Evolutionary conservation across 768 basidiomycete species (phyloP).

Genomic region (Postia placenta): DNA sequence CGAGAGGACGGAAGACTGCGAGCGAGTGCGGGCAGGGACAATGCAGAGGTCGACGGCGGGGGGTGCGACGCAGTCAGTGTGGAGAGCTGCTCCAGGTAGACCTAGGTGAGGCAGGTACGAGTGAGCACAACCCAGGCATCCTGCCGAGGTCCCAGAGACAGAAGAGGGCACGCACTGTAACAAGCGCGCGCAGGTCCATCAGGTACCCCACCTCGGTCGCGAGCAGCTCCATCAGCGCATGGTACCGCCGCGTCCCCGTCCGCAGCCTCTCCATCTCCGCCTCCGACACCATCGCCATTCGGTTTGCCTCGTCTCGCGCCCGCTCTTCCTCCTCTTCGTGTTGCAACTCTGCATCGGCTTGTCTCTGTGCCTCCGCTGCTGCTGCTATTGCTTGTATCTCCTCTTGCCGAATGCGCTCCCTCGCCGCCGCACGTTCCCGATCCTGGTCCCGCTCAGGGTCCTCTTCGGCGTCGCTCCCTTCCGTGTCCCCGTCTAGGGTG

Average conservation of each 20-base stretch:
- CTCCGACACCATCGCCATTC: slow-evolving; percentile 8
- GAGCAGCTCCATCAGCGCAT: slow-evolving; percentile 82
- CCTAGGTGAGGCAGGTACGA: slow-evolving; percentile 32
- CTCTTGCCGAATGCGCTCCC: not conserved
- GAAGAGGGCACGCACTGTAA: slow-evolving; percentile 51
- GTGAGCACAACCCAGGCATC: not conserved
- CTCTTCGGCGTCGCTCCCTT: slow-evolving; percentile 6
- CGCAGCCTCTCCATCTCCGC: slow-evolving; percentile 6
- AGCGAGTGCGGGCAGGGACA: slow-evolving; percentile 15
- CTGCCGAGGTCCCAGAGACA: too few relatives aligned
- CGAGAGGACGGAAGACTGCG: slow-evolving; percentile 16
- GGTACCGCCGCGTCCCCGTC: slow-evolving; percentile 31
- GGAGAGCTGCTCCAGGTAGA: slow-evolving; percentile 30
- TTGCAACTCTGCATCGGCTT: slow-evolving; percentile 2
- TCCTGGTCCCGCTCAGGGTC: not conserved
- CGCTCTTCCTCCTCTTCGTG: slow-evolving; percentile 4
- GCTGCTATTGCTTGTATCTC: not conserved
- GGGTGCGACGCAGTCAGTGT: slow-evolving; percentile 27
- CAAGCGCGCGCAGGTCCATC: slow-evolving; percentile 68
- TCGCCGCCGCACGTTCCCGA: not conserved
- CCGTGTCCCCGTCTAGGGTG: slow-evolving; percentile 10
- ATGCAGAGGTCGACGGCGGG: slow-evolving; percentile 9
- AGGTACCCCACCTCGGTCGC: slow-evolving; percentile 83
- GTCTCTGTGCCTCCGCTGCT: not conserved
- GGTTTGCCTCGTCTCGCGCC: slow-evolving; percentile 5